Conservation (phyloP, 768 basidiomycete species). For the Leccinum imitatum region DNA sequence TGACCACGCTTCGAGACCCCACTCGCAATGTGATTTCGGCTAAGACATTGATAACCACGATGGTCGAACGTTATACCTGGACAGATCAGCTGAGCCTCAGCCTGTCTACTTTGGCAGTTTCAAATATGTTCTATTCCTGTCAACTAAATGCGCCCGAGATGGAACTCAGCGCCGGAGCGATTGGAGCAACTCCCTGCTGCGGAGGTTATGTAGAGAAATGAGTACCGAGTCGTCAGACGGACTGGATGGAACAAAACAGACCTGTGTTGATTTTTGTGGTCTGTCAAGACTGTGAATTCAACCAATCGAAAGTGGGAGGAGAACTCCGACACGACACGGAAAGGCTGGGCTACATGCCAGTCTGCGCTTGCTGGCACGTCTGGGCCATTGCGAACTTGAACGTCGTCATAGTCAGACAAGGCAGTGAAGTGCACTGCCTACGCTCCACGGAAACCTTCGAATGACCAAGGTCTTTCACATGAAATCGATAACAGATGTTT, state of each 20-base stretch:
- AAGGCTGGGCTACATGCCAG: neutral
- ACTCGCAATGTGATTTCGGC: constrained; percentile 12
- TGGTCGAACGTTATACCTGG: neutral
- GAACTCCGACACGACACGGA: neutral
- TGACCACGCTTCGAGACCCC: constrained; percentile 12
- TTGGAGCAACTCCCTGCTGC: neutral
- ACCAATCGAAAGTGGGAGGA: constrained; percentile 4
- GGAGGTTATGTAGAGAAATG: neutral
- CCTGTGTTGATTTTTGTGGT: neutral
- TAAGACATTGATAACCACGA: constrained; percentile 21
- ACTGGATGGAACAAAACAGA: neutral
- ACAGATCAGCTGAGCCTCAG: neutral
- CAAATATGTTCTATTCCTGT: constrained; percentile 4
- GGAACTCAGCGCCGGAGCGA: neutral
- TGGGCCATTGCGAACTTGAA: too few relatives aligned
- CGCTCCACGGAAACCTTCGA: neutral
- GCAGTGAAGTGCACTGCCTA: neutral
- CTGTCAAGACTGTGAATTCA: constrained; percentile 1
- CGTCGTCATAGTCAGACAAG: too few relatives aligned
- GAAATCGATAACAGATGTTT: neutral
- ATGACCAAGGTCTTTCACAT: neutral
- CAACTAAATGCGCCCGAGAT: neutral
- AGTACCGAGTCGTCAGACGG: neutral
- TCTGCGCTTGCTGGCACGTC: neutral
- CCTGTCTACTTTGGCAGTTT: constrained; percentile 9